phyloP scores from a whole-genome alignment of 1,284 basidiomycete species.

The Sporisorium scitamineum region DNA sequence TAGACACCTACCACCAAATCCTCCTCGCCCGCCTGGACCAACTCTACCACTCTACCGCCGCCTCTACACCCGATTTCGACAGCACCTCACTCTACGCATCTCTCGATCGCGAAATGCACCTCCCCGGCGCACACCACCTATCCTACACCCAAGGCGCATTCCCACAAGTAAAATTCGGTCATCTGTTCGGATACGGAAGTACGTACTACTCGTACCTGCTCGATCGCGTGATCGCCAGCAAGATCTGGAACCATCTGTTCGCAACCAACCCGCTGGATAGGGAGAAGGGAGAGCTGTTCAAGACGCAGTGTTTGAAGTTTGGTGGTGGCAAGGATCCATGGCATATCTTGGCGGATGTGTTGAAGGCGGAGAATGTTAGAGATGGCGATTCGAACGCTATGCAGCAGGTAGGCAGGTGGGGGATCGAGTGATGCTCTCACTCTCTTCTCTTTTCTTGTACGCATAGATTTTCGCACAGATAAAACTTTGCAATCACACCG shows the following conservation, averaged over 20 bases:
- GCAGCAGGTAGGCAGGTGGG: conserved; percentile 79
- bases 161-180: conserved; percentile 94
- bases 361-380: conserved; percentile 68
- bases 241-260: conserved; percentile 87
- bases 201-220: conserved; percentile 98
- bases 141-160: conserved; percentile 28
- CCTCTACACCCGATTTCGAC: conserved; percentile 71
- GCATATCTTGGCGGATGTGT: conserved; percentile 84
- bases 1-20: conserved; percentile 91
- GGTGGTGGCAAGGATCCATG: conserved; percentile 95
- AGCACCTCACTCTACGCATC: conserved; percentile 75
- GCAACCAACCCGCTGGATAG: conserved; percentile 68
- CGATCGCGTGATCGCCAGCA: conserved; percentile 91
- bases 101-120: conserved; percentile 43
- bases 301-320: conserved; percentile 79
- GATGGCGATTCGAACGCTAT: conserved; percentile 79
- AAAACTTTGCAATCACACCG: background rate
- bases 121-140: conserved; percentile 28
- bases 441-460: too few species aligned
- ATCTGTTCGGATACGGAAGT: conserved; percentile 94
- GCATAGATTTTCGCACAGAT: too few species aligned
- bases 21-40: conserved; percentile 91
- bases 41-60: conserved; percentile 80
- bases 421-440: conserved; percentile 29
- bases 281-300: conserved; percentile 80